Evolutionary conservation across 108 stramenopile species (phyloP), one percentile per base, ranked within the genome.

Genomic region (Fragilaria radians): DNA sequence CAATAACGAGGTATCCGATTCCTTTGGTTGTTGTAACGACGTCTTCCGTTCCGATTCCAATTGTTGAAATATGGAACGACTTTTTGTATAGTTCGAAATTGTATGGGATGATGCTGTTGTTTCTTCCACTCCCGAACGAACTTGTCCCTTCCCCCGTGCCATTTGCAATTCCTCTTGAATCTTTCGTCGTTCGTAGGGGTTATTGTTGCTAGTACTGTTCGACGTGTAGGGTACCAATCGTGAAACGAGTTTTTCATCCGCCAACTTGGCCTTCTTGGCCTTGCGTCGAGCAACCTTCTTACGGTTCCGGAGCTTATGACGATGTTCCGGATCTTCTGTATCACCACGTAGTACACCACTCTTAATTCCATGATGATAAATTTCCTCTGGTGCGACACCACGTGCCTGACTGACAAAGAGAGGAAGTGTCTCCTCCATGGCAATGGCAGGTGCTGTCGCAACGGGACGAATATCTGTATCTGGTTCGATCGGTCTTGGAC

Each of bases 361-460:
- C 17, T 95, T 76, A n/a, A n/a, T n/a, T 4, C 97, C 96, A 54
- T 83, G 82, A 66, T 95, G 96, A 50, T 86, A 92, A 1, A 98
- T 89, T 63, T 98, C 95, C 74, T 98, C 95, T 5, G 97, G 96
- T 46, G 97, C 97, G 30, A 85, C 68, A 2, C 86, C 89, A 21
- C 89, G 78, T 47, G 90, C 94, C 59, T 81, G 78, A 34, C 87
- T 91, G 36, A 96, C 94, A 63, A 93, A 83, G 33, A 95, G 57
- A 5, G 97, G 97, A 63, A 97, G 45, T 0, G 93, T 96, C 68
- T 98, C 97, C 62, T 98, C 97, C 96, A 98, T 95, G 4, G 95
- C 95, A 61, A 98, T 97, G 4, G 97, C 95, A 18, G 93, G 92
- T n/a, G n/a, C n/a, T 0, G 82, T 78, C 27, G 74, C 74, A 32